phyloP scores from a whole-genome alignment of 202 grass and related monocot genomes.

The Bolboschoenoplectus hybrid region DNA sequence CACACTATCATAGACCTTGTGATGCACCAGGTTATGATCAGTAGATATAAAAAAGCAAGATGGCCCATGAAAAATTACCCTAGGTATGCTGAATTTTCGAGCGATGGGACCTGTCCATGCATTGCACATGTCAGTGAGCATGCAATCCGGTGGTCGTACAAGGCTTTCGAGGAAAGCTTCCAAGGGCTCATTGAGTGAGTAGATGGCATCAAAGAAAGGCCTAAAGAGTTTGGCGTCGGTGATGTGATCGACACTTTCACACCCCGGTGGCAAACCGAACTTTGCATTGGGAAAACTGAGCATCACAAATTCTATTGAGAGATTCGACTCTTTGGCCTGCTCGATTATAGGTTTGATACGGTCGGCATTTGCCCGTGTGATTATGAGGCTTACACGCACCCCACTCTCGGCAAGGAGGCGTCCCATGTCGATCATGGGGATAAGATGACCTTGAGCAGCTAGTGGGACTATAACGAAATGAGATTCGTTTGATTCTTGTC shows the following conservation, averaged over 20 bases:
- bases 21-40: conserved; percentile 33
- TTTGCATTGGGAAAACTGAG: conserved; percentile 38
- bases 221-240: not conserved
- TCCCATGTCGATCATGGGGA: conserved; percentile 77
- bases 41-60: conserved; percentile 60
- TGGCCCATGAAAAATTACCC: conserved; percentile 60
- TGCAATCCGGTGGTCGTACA: conserved; percentile 37
- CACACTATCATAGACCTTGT: conserved; percentile 40
- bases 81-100: conserved; percentile 41
- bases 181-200: conserved; percentile 39
- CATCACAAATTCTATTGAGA: conserved; percentile 51
- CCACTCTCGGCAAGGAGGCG: conserved; percentile 58
- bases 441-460: conserved; percentile 63
- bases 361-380: conserved; percentile 53
- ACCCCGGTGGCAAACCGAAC: conserved; percentile 43
- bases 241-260: conserved; percentile 44
- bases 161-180: conserved; percentile 45
- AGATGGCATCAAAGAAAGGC: conserved; percentile 34
- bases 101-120: conserved; percentile 51
- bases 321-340: conserved; percentile 21
- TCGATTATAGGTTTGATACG: conserved; percentile 50
- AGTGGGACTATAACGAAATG: conserved; percentile 74
- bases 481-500: conserved; percentile 15
- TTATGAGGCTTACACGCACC: conserved; percentile 51
- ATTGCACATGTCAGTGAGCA: conserved; percentile 58